Evolutionary conservation across 768 basidiomycete genomes (phyloP).

Genomic region (Amanita muscaria): DNA sequence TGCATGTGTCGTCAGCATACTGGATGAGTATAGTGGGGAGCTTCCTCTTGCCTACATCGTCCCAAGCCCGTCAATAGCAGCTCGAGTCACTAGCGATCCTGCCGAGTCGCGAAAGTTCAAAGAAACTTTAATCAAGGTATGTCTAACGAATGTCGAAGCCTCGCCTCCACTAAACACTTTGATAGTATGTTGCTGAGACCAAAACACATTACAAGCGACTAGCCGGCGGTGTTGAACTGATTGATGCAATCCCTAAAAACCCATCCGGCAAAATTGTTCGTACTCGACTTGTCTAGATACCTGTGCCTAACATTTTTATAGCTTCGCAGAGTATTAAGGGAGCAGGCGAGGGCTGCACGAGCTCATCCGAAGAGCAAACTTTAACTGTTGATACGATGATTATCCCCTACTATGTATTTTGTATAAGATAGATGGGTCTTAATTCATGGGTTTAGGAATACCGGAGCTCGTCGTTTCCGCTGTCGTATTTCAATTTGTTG

Average conservation of each 20-base stretch:
- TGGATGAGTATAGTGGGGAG: slow-evolving; percentile 72
- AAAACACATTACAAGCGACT: slow-evolving; percentile 56
- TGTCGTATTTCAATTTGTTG: slow-evolving; percentile 12
- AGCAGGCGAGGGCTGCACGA: slow-evolving; percentile 29
- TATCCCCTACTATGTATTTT: too few relatives aligned
- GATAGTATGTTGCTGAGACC: slow-evolving; percentile 46
- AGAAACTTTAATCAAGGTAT: slow-evolving; percentile 47
- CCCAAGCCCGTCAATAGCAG: slow-evolving; percentile 31
- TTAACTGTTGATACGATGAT: slow-evolving; percentile 6
- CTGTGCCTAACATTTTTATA: slow-evolving; percentile 10
- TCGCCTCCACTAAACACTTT: background rate
- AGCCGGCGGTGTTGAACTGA: slow-evolving; percentile 52
- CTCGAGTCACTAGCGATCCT: slow-evolving; percentile 25
- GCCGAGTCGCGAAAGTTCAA: slow-evolving; percentile 31
- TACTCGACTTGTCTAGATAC: background rate
- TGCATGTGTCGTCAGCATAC: slow-evolving; percentile 55
- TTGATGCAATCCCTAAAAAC: slow-evolving; percentile 58
- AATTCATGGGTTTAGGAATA: too few relatives aligned
- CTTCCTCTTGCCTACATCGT: slow-evolving; percentile 66
- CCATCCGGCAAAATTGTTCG: slow-evolving; percentile 58
- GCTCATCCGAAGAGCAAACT: slow-evolving; percentile 11
- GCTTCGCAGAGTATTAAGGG: slow-evolving; percentile 46
- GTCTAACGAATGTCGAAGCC: background rate
- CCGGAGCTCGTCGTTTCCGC: too few relatives aligned
- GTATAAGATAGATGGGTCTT: too few relatives aligned